Percentiles rank a stretch among this genome's conserved stretches.
Conservation (phyloP, 805 yeast genomes). For the Kurtzmaniella fragi region DNA sequence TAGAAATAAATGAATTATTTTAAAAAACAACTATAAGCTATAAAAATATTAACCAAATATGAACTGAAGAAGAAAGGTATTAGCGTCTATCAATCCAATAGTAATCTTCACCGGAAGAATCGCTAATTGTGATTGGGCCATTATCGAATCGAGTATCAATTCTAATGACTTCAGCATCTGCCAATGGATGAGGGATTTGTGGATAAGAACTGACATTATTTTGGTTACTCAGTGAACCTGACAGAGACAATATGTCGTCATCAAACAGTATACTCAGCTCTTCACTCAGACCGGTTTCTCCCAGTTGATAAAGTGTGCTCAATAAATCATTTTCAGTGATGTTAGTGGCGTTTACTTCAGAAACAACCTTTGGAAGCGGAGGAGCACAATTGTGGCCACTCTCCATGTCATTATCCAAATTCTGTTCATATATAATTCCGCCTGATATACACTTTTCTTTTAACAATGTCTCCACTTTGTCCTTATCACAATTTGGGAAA, state of each 20-base stretch:
- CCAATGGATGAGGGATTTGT: conserved; percentile 11
- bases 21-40: no score
- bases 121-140: conserved; percentile 4
- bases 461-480: conserved; percentile 51
- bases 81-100: conserved; percentile 2
- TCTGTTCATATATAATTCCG: conserved; percentile 47
- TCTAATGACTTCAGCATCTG: conserved; percentile 16
- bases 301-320: conserved; percentile 14
- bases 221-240: neutral
- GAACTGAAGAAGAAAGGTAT: neutral
- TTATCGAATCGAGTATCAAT: conserved; percentile 4
- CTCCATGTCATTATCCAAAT: conserved; percentile 6
- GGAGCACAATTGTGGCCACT: conserved; percentile 1
- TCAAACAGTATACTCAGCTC: conserved; percentile 9
- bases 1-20: neutral
- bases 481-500: conserved; percentile 67
- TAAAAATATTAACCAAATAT: no score
- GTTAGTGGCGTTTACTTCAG: conserved; percentile 6
- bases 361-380: neutral
- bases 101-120: conserved; percentile 3
- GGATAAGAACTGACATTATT: neutral
- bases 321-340: conserved; percentile 16
- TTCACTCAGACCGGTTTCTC: conserved; percentile 10
- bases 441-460: conserved; percentile 54
- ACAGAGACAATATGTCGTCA: conserved; percentile 11